Conservation (phyloP, 2,329 filamentous ascomycete genomes). For the Pseudocercospora pini-densiflorae region DNA sequence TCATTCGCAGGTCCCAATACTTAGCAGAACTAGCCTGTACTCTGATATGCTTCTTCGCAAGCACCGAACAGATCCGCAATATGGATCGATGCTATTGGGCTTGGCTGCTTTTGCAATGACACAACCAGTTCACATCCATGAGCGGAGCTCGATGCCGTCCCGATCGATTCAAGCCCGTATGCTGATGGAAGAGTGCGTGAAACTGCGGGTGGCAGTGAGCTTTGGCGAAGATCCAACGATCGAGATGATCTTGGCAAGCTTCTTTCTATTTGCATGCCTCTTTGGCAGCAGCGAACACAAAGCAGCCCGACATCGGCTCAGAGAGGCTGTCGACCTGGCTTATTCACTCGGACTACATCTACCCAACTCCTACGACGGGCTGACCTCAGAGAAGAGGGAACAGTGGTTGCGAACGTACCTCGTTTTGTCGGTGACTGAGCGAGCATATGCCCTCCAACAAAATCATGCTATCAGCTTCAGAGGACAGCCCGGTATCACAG, state of each 20-base stretch:
- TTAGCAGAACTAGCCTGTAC: conserved; percentile 48
- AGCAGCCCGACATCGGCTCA: conserved; percentile 35
- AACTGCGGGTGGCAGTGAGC: conserved; percentile 49
- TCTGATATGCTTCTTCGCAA: conserved; percentile 49
- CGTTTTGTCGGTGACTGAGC: conserved; percentile 40
- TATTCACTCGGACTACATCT: conserved; percentile 47
- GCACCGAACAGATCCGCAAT: conserved; percentile 49
- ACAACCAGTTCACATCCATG: conserved; percentile 51
- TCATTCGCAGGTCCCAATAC: conserved; percentile 39
- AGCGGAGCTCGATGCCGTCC: conserved; percentile 38
- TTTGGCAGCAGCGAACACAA: conserved; percentile 36
- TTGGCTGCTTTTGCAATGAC: conserved; percentile 51
- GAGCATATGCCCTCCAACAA: conserved; percentile 50
- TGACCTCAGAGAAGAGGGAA: conserved; percentile 45
- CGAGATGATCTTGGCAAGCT: conserved; percentile 37
- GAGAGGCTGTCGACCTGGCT: conserved; percentile 45
- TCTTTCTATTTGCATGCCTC: conserved; percentile 39
- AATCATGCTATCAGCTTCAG: conserved; percentile 49
- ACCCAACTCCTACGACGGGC: conserved; percentile 44
- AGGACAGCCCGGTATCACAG: conserved; percentile 46
- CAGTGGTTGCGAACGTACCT: conserved; percentile 46
- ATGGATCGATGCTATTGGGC: conserved; percentile 49
- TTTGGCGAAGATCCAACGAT: conserved; percentile 38
- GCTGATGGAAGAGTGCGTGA: conserved; percentile 50
- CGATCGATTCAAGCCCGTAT: conserved; percentile 44